A percentile compares a stretch with the other conserved stretches of the same genome.
These are phyloP conservation scores for Phytomonas sp. DNA, from an alignment of 208 protist genomes.

Conservation along the genomic window DNA sequence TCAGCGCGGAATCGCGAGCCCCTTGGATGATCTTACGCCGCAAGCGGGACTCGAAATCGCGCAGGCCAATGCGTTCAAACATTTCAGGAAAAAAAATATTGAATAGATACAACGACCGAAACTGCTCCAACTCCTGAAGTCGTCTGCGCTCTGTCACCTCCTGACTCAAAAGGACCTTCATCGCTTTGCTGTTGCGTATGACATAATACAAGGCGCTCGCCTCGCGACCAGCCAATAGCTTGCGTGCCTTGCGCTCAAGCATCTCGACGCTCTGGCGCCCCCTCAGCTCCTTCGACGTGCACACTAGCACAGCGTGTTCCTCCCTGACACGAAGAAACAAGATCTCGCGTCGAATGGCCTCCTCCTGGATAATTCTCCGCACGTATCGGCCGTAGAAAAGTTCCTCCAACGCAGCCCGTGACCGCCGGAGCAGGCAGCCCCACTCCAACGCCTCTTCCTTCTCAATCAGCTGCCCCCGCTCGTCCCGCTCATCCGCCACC, in stretches of 20 bases:
- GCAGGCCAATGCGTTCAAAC: too few species aligned
- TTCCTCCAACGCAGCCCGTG: slow-evolving; percentile 6
- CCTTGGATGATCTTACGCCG: too few species aligned
- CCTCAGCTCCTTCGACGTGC: slow-evolving; percentile 24
- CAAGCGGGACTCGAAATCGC: too few species aligned
- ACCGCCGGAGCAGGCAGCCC: slow-evolving; percentile 30
- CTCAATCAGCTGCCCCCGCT: slow-evolving; percentile 55
- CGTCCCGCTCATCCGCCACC: slow-evolving; percentile 30
- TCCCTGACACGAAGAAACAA: not conserved
- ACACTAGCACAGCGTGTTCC: not conserved
- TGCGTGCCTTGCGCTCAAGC: slow-evolving; percentile 11
- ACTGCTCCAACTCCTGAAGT: too few species aligned
- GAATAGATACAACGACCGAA: too few species aligned
- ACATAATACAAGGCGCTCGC: slow-evolving; percentile 21
- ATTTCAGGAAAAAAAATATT: too few species aligned
- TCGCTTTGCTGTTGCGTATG: too few species aligned
- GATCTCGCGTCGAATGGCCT: slow-evolving; percentile 13
- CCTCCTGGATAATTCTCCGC: slow-evolving; percentile 14
- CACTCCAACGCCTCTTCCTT: slow-evolving; percentile 45
- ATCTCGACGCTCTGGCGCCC: slow-evolving; percentile 23
- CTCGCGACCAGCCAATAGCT: not conserved
- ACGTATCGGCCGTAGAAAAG: slow-evolving; percentile 12
- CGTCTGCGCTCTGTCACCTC: too few species aligned
- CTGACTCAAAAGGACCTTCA: too few species aligned
- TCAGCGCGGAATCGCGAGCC: too few species aligned